phyloP scores from a whole-genome alignment of 2,329 filamentous ascomycete species.

The Pestalotiopsis fici region DNA sequence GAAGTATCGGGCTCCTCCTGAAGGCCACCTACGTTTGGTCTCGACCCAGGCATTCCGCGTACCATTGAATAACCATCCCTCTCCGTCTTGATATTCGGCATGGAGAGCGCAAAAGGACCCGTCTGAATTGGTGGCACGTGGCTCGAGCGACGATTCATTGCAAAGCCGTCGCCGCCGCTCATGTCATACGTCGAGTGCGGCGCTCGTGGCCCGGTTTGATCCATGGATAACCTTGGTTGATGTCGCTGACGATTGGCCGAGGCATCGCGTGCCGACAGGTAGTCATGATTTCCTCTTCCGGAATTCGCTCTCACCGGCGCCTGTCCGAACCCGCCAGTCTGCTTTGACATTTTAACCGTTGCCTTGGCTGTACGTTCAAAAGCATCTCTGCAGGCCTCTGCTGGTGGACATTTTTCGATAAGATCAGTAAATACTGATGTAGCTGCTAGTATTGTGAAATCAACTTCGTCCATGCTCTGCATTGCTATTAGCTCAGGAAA shows the following conservation, averaged over 20 bases:
- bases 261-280: slow-evolving; percentile 30
- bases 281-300: slow-evolving; percentile 23
- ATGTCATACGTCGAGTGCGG: slow-evolving; percentile 14
- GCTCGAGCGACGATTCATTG: slow-evolving; percentile 12
- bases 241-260: slow-evolving; percentile 26
- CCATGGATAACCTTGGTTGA: slow-evolving; percentile 18
- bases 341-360: slow-evolving; percentile 92
- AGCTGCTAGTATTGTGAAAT: slow-evolving; percentile 90
- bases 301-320: slow-evolving; percentile 30
- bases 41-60: slow-evolving; percentile 40
- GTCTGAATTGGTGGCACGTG: slow-evolving; percentile 23
- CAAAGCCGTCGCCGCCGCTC: slow-evolving; percentile 20
- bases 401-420: slow-evolving; percentile 91
- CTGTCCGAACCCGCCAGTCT: slow-evolving; percentile 77
- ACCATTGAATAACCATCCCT: slow-evolving; percentile 38
- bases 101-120: slow-evolving; percentile 27
- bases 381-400: slow-evolving; percentile 90
- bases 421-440: slow-evolving; percentile 91
- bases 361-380: slow-evolving; percentile 95
- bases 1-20: slow-evolving; percentile 30
- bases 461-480: slow-evolving; percentile 89
- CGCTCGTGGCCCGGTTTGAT: slow-evolving; percentile 21
- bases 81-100: slow-evolving; percentile 37
- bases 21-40: slow-evolving; percentile 32
- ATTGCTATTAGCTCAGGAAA: slow-evolving; percentile 24